A percentile compares a stretch with the other conserved stretches of the same genome.
phyloP scores from a whole-genome alignment of 1,284 basidiomycete species.

The Cutaneotrichosporon sp. region DNA sequence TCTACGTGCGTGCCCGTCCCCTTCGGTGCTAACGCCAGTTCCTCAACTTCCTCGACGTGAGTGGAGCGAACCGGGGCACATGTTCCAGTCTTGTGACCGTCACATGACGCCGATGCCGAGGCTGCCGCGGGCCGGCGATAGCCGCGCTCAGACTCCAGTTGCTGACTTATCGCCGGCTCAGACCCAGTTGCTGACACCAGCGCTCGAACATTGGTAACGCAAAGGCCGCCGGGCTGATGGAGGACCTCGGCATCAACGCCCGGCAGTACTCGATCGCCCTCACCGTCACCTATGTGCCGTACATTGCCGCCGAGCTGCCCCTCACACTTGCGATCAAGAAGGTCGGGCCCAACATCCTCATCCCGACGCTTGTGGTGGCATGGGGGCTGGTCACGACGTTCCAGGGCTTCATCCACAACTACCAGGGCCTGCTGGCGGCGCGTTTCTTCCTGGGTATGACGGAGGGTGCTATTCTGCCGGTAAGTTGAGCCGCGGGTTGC shows the following conservation, averaged over 20 bases:
- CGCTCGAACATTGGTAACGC: conserved; percentile 60
- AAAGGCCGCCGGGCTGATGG: conserved; percentile 59
- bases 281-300: conserved; percentile 38
- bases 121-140: too few species aligned
- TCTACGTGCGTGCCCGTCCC: too few species aligned
- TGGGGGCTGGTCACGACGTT: conserved; percentile 65
- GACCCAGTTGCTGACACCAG: conserved; percentile 15
- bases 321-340: conserved; percentile 30
- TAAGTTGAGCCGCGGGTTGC: too few species aligned
- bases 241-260: conserved; percentile 40
- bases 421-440: conserved; percentile 63
- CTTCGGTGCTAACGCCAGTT: too few species aligned
- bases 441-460: conserved; percentile 66
- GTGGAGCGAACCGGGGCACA: too few species aligned
- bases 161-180: too few species aligned
- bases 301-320: conserved; percentile 35
- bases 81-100: too few species aligned
- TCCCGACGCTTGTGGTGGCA: conserved; percentile 61
- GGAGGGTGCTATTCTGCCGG: conserved; percentile 68
- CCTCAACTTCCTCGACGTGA: conserved; percentile 57
- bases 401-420: conserved; percentile 61
- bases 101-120: too few species aligned
- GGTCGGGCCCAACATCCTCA: conserved; percentile 34
- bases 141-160: too few species aligned
- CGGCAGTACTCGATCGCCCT: conserved; percentile 36